phyloP scores from a whole-genome alignment of 75 land plant species.

The Ceratopteris richardii region DNA sequence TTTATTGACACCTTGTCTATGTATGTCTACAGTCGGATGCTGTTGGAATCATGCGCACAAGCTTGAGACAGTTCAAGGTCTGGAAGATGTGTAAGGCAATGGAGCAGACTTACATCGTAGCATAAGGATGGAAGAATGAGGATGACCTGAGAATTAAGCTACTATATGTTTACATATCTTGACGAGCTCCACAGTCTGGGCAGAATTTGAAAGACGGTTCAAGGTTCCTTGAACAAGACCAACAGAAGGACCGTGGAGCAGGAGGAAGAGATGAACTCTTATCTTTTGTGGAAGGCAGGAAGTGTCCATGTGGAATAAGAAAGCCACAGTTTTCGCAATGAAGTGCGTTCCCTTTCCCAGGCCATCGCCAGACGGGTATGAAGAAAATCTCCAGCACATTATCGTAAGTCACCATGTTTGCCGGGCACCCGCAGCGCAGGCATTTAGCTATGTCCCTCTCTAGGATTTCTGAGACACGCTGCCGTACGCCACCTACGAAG shows the following conservation, averaged over 20 bases:
- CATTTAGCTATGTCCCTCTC: conserved; percentile 41
- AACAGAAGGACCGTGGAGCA: conserved; percentile 14
- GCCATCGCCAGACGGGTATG: conserved; percentile 76
- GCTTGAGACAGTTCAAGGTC: too few relatives aligned
- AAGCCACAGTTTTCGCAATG: conserved; percentile 47
- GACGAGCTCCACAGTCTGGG: conserved; percentile 55
- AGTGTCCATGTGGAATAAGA: conserved; percentile 30
- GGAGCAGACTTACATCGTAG: too few relatives aligned
- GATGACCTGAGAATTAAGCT: too few relatives aligned
- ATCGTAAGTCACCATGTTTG: conserved; percentile 56
- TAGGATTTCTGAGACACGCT: conserved; percentile 48
- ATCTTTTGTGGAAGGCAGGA: not conserved
- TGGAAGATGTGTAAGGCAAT: too few relatives aligned
- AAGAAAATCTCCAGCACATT: conserved; percentile 72
- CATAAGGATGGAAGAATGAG: too few relatives aligned
- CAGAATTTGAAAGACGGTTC: conserved; percentile 53
- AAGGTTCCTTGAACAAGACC: conserved; percentile 36
- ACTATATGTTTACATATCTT: not conserved
- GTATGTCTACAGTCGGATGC: too few relatives aligned
- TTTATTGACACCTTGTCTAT: too few relatives aligned
- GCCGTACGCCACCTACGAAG: conserved; percentile 57
- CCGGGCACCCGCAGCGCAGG: conserved; percentile 44
- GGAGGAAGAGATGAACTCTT: not conserved
- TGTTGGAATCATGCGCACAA: too few relatives aligned
- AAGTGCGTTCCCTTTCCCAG: conserved; percentile 39